Percentiles rank a stretch among this genome's conserved stretches.
Conservation (phyloP, 345 rosid species). For the Limnanthes douglasii region DNA sequence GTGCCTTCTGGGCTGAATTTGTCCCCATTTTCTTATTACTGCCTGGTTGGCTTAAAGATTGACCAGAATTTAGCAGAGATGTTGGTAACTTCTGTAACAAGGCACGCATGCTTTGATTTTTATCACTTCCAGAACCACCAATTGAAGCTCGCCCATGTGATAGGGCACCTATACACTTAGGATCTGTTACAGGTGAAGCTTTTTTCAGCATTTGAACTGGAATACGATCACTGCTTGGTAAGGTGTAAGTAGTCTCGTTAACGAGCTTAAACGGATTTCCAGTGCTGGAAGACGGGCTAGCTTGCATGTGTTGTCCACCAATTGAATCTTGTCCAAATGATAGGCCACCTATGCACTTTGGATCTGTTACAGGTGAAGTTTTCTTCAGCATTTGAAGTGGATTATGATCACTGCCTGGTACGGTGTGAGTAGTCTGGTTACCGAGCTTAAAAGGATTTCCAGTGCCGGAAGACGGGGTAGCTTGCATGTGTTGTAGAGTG, state of each 20-base stretch:
- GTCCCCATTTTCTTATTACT: conserved; percentile 15
- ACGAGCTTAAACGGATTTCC: neutral
- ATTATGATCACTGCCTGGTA: conserved; percentile 2
- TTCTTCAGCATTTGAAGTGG: conserved; percentile 8
- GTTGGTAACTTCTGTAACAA: conserved; percentile 7
- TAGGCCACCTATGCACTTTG: neutral
- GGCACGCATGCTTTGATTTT: conserved; percentile 8
- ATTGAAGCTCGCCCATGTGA: conserved; percentile 7
- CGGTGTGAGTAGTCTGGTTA: conserved; percentile 7
- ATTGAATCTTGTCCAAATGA: conserved; percentile 7
- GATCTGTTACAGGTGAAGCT: conserved; percentile 4
- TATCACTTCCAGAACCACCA: conserved; percentile 2
- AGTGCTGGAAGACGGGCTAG: conserved; percentile 9
- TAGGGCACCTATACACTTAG: neutral
- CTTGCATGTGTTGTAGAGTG: no score
- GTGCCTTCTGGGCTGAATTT: conserved; percentile 27
- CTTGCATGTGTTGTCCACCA: conserved; percentile 1
- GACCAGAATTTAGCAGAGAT: conserved; percentile 12
- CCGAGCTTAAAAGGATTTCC: conserved; percentile 1
- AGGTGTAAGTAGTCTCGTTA: conserved; percentile 6
- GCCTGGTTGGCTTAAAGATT: conserved; percentile 13
- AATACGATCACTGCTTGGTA: conserved; percentile 5
- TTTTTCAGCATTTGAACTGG: conserved; percentile 11
- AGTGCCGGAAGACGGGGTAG: neutral
- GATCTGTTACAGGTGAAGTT: conserved; percentile 6